Percentiles rank a stretch among this genome's conserved stretches.
phyloP scores from a whole-genome alignment of 73 alveolate species.

The Tetrahymena borealis region DNA sequence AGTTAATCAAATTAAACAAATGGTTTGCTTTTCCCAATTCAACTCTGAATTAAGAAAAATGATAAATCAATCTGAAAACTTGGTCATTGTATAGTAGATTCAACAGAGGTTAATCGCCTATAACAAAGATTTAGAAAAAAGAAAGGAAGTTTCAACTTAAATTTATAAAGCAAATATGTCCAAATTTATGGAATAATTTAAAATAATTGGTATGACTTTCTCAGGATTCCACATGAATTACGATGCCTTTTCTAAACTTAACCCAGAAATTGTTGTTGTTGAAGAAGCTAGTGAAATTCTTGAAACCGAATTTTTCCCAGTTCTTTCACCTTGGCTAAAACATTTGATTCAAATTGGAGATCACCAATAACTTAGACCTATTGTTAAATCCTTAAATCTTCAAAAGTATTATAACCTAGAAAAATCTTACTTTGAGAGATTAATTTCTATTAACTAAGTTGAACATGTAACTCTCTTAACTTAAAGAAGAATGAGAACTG shows the following conservation, averaged over 20 bases:
- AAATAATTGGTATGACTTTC: constrained; percentile 79
- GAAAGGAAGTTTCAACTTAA: background rate
- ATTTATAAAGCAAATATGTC: background rate
- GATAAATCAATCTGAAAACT: no score
- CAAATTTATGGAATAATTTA: background rate
- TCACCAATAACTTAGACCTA: constrained; percentile 78
- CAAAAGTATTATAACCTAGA: constrained; percentile 54
- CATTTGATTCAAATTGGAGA: constrained; percentile 83
- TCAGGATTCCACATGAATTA: constrained; percentile 76
- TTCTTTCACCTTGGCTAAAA: constrained; percentile 52
- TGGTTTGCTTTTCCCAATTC: no score
- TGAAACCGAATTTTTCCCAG: constrained; percentile 69
- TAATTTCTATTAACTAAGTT: constrained; percentile 41
- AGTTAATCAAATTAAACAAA: no score
- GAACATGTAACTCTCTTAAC: constrained; percentile 36
- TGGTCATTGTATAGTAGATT: no score
- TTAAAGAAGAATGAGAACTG: constrained; percentile 87
- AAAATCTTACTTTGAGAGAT: constrained; percentile 80
- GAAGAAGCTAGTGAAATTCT: constrained; percentile 93
- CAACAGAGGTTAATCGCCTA: background rate
- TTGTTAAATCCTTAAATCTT: constrained; percentile 46
- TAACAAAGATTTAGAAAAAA: background rate
- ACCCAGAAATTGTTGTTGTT: constrained; percentile 63
- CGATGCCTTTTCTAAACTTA: constrained; percentile 49
- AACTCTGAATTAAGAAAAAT: no score